A percentile compares a stretch with the other conserved stretches of the same genome.
These are phyloP conservation scores for Tolypocladium ophioglossoides DNA, from an alignment of 2,329 filamentous ascomycete genomes.

Conservation along the genomic window DNA sequence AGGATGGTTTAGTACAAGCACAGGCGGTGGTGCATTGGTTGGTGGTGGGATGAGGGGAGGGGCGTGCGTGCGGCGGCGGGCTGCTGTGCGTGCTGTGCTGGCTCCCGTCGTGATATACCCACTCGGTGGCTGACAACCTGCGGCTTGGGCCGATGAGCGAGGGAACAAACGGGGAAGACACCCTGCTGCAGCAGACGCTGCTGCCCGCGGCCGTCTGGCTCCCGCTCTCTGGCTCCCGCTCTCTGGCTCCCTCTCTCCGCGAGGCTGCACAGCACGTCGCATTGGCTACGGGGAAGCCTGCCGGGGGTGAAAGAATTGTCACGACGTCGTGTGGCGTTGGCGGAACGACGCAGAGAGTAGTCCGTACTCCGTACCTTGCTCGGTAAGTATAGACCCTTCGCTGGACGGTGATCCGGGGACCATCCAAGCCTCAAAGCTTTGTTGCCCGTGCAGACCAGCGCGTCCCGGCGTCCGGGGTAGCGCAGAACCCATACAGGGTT, in stretches of 20 bases:
- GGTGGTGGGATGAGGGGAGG: not conserved
- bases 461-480: not conserved
- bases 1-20: constrained; percentile 5
- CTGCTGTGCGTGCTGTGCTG: not conserved
- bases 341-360: not conserved
- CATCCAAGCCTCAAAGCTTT: not conserved
- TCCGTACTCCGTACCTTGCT: too few relatives aligned
- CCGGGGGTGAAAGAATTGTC: not conserved
- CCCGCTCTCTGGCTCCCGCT: not conserved
- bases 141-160: not conserved
- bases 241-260: not conserved
- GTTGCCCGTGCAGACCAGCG: not conserved
- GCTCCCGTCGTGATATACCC: not conserved
- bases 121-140: not conserved
- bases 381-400: not conserved
- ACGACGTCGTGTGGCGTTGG: not conserved
- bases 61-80: not conserved
- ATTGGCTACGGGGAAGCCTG: not conserved
- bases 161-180: not conserved
- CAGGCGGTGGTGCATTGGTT: not conserved
- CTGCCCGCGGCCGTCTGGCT: not conserved
- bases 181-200: not conserved
- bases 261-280: not conserved
- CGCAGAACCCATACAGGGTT: not conserved
- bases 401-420: not conserved